These are phyloP conservation scores for Monosporozyma yasuniensis DNA, from an alignment of 805 yeast genomes.

Conservation along the genomic window DNA sequence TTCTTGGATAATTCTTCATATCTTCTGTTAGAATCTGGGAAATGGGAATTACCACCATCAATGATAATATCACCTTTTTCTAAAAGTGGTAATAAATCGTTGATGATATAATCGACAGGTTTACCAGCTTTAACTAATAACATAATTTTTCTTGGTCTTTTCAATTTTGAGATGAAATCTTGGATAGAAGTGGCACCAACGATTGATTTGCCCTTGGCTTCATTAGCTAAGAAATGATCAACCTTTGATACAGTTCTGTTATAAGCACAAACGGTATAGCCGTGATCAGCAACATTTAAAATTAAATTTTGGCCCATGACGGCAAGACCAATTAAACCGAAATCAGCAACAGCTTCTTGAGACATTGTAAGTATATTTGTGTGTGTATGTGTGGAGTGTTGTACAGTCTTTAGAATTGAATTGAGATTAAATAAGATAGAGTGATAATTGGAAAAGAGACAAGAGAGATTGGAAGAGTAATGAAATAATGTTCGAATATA, in stretches of 20 bases:
- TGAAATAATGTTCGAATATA: not conserved
- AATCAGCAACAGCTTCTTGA: conserved; percentile 79
- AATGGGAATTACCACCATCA: conserved; percentile 99
- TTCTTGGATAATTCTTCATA: conserved; percentile 76
- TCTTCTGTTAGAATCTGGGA: conserved; percentile 98
- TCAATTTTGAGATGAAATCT: conserved; percentile 79
- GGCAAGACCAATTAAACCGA: conserved; percentile 98
- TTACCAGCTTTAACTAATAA: conserved; percentile 92
- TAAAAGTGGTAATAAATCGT: conserved; percentile 78
- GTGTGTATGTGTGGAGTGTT: not conserved
- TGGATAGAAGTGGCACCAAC: conserved; percentile 89
- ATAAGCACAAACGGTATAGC: conserved; percentile 95
- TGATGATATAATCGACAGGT: conserved; percentile 88
- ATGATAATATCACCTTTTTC: conserved; percentile 97
- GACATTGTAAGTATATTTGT: conserved; percentile 7
- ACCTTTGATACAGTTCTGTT: conserved; percentile 97
- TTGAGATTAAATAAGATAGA: not conserved
- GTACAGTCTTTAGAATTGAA: not conserved
- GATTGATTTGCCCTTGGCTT: conserved; percentile 95
- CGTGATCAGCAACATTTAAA: conserved; percentile 97
- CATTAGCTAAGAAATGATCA: conserved; percentile 84
- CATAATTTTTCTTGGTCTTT: conserved; percentile 95
- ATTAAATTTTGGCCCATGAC: conserved; percentile 99
- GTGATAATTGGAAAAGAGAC: too few relatives aligned
- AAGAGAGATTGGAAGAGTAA: not conserved